Percentiles rank a stretch among this genome's conserved stretches.
phyloP scores from a whole-genome alignment of 106 monocot genomes.

The Dioscorea dumetorum region DNA sequence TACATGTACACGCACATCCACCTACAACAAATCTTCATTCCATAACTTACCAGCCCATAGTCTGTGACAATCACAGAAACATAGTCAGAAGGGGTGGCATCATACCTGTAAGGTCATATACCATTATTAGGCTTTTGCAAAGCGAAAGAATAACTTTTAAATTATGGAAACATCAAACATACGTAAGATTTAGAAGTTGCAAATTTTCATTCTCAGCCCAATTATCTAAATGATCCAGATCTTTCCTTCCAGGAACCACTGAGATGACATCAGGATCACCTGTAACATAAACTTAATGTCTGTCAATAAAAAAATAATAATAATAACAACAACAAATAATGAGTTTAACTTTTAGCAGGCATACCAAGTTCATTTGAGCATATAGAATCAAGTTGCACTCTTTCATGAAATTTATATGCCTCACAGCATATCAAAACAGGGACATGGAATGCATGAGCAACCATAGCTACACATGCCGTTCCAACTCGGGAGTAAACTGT shows the following conservation, averaged over 20 bases:
- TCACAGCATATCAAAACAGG: slow-evolving; percentile 95
- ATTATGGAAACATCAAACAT: slow-evolving; percentile 10
- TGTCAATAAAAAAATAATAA: background rate
- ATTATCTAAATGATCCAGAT: slow-evolving; percentile 52
- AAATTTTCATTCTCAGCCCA: slow-evolving; percentile 77
- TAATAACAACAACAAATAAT: background rate
- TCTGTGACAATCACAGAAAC: slow-evolving; percentile 95
- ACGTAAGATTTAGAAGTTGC: slow-evolving; percentile 93
- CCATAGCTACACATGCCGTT: slow-evolving; percentile 95
- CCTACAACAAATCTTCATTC: background rate
- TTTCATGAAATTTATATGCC: slow-evolving; percentile 97
- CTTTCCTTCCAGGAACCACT: slow-evolving; percentile 58
- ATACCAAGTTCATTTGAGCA: slow-evolving; percentile 97
- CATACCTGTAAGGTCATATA: slow-evolving; percentile 58
- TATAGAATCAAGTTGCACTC: slow-evolving; percentile 97
- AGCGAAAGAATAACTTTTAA: background rate
- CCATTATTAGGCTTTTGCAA: background rate
- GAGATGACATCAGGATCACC: slow-evolving; percentile 88
- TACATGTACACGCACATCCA: too few species aligned
- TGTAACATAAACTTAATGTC: slow-evolving; percentile 11
- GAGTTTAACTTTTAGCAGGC: background rate
- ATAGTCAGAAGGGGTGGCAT: slow-evolving; percentile 90
- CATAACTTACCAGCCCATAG: slow-evolving; percentile 81
- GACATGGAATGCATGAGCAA: slow-evolving; percentile 83
- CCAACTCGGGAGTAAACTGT: slow-evolving; percentile 94